A percentile compares a stretch with the other conserved stretches of the same genome.
phyloP scores from a whole-genome alignment of 2,329 filamentous ascomycete genomes.

The Gaeumannomyces tritici region DNA sequence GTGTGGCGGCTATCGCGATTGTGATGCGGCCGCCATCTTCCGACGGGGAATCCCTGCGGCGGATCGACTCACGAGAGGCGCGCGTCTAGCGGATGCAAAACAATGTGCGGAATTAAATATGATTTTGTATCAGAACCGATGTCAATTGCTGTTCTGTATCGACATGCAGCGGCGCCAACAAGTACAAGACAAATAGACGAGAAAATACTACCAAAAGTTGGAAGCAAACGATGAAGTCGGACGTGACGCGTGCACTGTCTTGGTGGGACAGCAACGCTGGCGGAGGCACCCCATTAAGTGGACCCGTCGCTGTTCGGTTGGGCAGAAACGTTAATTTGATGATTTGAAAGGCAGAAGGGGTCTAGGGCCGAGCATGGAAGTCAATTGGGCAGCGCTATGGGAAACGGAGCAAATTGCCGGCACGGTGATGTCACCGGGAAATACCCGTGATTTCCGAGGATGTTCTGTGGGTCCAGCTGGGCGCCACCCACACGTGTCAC shows the following conservation, averaged over 20 bases:
- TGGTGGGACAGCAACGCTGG: too few species aligned
- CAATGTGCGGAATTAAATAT: not conserved
- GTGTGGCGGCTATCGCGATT: not conserved
- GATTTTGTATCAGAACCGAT: not conserved
- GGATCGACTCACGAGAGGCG: not conserved
- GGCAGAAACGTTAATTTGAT: not conserved
- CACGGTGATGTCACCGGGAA: not conserved
- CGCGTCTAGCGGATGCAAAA: not conserved
- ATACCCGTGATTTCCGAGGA: too few species aligned
- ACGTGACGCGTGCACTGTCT: not conserved
- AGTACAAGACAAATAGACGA: too few species aligned
- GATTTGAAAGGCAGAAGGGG: too few species aligned
- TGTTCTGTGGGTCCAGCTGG: too few species aligned
- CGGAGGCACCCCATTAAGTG: not conserved
- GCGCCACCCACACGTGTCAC: too few species aligned
- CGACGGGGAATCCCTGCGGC: not conserved
- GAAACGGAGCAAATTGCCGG: too few species aligned
- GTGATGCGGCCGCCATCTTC: not conserved
- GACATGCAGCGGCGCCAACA: too few species aligned
- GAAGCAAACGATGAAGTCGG: not conserved
- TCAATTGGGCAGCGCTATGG: not conserved
- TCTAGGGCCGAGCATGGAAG: too few species aligned
- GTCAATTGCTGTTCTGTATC: not conserved
- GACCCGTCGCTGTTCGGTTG: not conserved
- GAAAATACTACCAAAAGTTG: too few species aligned